Evolutionary conservation across 2,329 filamentous ascomycete genomes (phyloP).

Genomic region (Drechslerella coelobrocha): DNA sequence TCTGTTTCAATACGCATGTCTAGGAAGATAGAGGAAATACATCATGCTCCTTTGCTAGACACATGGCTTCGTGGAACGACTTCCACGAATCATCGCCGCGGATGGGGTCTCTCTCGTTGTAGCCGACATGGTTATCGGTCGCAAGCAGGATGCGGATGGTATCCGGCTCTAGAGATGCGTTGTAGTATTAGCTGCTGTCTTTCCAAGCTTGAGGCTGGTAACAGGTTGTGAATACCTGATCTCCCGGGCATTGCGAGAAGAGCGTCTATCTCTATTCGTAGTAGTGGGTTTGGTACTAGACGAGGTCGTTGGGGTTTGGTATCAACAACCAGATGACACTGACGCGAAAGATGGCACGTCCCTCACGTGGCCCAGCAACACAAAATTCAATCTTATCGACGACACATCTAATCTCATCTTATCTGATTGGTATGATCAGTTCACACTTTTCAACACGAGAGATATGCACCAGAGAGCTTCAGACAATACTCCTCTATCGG

Average conservation of each 20-base stretch:
- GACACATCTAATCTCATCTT: constrained; percentile 28
- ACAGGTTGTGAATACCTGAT: constrained; percentile 25
- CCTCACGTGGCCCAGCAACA: constrained; percentile 37
- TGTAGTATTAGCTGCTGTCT: neutral
- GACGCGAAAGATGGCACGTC: constrained; percentile 31
- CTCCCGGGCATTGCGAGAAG: constrained; percentile 20
- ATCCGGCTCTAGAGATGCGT: constrained; percentile 63
- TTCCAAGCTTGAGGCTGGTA: neutral
- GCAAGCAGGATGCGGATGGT: constrained; percentile 93
- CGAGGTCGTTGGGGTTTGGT: neutral
- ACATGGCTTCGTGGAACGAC: constrained; percentile 94
- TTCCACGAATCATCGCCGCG: constrained; percentile 98
- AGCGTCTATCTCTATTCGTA: neutral
- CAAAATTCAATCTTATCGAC: constrained; percentile 5
- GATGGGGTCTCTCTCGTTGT: constrained; percentile 87
- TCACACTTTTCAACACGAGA: constrained; percentile 25
- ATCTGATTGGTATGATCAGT: constrained; percentile 3
- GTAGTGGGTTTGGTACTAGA: neutral
- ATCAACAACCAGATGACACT: too few species aligned
- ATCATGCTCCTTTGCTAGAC: constrained; percentile 81
- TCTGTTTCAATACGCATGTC: too few species aligned
- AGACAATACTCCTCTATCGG: neutral
- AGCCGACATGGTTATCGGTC: constrained; percentile 98
- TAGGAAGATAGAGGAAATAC: constrained; percentile 59
- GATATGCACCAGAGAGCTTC: neutral